A percentile compares a stretch with the other conserved stretches of the same genome.
Evolutionary conservation across 2,329 filamentous ascomycete species (phyloP).

Genomic region (Sclerotinia minor): DNA sequence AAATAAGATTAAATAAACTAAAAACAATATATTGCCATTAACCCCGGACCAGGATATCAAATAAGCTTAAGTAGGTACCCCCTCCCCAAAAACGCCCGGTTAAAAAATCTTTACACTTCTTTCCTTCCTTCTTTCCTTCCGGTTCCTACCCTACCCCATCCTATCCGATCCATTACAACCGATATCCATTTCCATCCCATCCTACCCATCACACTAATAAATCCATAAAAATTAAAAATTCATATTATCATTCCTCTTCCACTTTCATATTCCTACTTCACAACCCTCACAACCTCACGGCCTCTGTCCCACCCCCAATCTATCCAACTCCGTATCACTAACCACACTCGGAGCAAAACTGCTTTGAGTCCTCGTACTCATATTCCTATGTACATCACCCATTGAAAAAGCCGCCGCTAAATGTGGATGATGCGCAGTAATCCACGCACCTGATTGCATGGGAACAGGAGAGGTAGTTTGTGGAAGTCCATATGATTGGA

Average conservation of each 20-base stretch:
- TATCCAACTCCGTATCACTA: conserved; percentile 34
- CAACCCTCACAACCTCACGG: no score
- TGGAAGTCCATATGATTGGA: background rate
- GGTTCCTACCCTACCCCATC: conserved; percentile 32
- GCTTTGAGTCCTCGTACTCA: conserved; percentile 32
- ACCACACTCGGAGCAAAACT: conserved; percentile 32
- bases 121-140: conserved; percentile 18
- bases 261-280: no score
- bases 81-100: conserved; percentile 49
- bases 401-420: background rate
- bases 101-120: conserved; percentile 42
- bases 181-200: conserved; percentile 37
- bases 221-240: background rate
- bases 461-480: background rate
- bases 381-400: conserved; percentile 25
- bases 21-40: background rate
- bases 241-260: conserved; percentile 4
- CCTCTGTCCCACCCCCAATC: conserved; percentile 32
- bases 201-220: background rate
- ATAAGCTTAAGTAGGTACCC: conserved; percentile 40
- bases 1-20: background rate
- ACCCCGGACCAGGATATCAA: conserved; percentile 34
- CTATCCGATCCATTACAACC: conserved; percentile 41
- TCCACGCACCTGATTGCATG: conserved; percentile 4
- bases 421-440: conserved; percentile 8